phyloP scores from a whole-genome alignment of 169 alveolate genomes.

The Sarcocystis neurona region DNA sequence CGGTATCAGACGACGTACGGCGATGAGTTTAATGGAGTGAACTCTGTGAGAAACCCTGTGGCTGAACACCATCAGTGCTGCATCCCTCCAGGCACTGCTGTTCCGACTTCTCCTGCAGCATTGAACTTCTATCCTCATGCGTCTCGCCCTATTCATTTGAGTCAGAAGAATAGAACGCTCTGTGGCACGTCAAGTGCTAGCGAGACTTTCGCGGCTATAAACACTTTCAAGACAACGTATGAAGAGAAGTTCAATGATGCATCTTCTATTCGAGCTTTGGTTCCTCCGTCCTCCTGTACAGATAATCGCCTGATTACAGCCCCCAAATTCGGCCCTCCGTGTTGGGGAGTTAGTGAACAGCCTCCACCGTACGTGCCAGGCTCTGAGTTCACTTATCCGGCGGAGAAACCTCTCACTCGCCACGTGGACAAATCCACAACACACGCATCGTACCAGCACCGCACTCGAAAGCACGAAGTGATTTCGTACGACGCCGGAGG shows the following conservation, averaged over 20 bases:
- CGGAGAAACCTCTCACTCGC: background rate
- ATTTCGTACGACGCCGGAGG: background rate
- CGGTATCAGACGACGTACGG: slow-evolving; percentile 5
- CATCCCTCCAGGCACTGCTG: too few relatives aligned
- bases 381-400: background rate
- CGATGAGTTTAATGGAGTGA: background rate
- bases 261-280: background rate
- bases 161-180: too few relatives aligned
- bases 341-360: slow-evolving; percentile 25
- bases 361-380: background rate
- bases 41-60: background rate
- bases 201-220: background rate
- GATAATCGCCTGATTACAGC: background rate
- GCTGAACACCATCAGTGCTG: too few relatives aligned
- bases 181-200: too few relatives aligned
- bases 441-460: background rate
- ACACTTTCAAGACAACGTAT: background rate
- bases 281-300: background rate
- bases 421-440: background rate
- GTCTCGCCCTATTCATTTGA: too few relatives aligned
- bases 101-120: too few relatives aligned
- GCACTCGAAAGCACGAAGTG: background rate
- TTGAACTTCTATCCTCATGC: too few relatives aligned
- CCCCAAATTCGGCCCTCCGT: background rate
- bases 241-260: background rate